Evolutionary conservation across 2,329 filamentous ascomycete genomes (phyloP).

Genomic region (Alternaria sp.): DNA sequence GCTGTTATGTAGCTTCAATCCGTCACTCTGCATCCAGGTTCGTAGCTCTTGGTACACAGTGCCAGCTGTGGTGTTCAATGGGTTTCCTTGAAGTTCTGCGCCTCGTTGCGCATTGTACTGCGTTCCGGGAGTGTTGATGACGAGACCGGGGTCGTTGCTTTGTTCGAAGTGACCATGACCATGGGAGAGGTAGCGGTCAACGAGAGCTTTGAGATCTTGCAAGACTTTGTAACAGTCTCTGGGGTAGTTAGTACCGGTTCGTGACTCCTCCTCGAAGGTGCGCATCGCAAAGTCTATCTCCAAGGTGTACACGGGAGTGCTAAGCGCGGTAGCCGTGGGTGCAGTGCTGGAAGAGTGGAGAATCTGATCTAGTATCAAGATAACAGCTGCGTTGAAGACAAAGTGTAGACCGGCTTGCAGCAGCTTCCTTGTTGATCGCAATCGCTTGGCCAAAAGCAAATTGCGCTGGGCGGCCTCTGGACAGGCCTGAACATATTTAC

Average conservation of each 20-base stretch:
- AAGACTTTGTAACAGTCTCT: slow-evolving; percentile 32
- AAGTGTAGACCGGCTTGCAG: slow-evolving; percentile 35
- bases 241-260: slow-evolving; percentile 32
- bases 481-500: slow-evolving; percentile 20
- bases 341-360: slow-evolving; percentile 1
- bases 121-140: neutral
- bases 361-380: slow-evolving; percentile 33
- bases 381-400: slow-evolving; percentile 36
- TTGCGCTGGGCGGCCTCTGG: slow-evolving; percentile 28
- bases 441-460: slow-evolving; percentile 23
- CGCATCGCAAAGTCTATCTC: slow-evolving; percentile 32
- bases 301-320: neutral
- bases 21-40: slow-evolving; percentile 25
- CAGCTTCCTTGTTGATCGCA: slow-evolving; percentile 19
- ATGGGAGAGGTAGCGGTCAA: slow-evolving; percentile 24
- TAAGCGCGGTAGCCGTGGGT: neutral
- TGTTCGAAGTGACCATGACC: neutral
- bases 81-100: neutral
- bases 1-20: slow-evolving; percentile 16
- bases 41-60: slow-evolving; percentile 22
- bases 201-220: slow-evolving; percentile 30
- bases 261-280: slow-evolving; percentile 31
- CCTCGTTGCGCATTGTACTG: neutral
- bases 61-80: neutral
- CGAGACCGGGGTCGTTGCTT: neutral